Conservation (phyloP, 805 yeast species). For the Spencermartinsiella europaea region DNA sequence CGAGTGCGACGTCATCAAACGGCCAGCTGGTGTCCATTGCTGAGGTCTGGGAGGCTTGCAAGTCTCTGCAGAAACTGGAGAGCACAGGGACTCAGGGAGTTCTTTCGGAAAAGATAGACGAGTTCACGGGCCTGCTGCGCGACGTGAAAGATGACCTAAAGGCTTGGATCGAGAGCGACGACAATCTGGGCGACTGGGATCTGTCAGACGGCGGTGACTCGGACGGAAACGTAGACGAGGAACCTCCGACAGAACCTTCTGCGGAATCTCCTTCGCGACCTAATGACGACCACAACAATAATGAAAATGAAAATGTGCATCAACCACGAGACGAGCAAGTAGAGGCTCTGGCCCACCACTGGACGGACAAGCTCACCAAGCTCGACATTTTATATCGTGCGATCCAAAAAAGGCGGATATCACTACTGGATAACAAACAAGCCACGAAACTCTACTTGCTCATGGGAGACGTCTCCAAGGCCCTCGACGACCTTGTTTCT, state of each 20-base stretch:
- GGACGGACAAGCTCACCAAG: slow-evolving; percentile 52
- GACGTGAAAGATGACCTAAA: slow-evolving; percentile 65
- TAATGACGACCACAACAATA: no score
- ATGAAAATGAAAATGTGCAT: no score
- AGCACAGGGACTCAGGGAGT: slow-evolving; percentile 51
- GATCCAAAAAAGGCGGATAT: slow-evolving; percentile 40
- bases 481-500: slow-evolving; percentile 55
- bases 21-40: neutral
- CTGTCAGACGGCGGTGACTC: slow-evolving; percentile 23
- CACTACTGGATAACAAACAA: slow-evolving; percentile 33
- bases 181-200: slow-evolving; percentile 27
- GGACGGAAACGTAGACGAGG: slow-evolving; percentile 2
- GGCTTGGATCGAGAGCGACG: slow-evolving; percentile 66
- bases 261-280: slow-evolving; percentile 18
- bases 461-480: slow-evolving; percentile 37
- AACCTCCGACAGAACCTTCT: slow-evolving; percentile 18
- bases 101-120: slow-evolving; percentile 43
- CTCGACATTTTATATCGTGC: slow-evolving; percentile 55
- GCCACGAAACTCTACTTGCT: slow-evolving; percentile 43
- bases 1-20: neutral
- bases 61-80: slow-evolving; percentile 27
- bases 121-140: slow-evolving; percentile 42
- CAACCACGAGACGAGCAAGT: slow-evolving; percentile 32
- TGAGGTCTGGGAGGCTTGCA: neutral
- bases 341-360: slow-evolving; percentile 37